Percentiles rank a stretch among this genome's conserved stretches.
phyloP scores from a whole-genome alignment of 176 grass and related monocot species.

The Bromus sterilis region DNA sequence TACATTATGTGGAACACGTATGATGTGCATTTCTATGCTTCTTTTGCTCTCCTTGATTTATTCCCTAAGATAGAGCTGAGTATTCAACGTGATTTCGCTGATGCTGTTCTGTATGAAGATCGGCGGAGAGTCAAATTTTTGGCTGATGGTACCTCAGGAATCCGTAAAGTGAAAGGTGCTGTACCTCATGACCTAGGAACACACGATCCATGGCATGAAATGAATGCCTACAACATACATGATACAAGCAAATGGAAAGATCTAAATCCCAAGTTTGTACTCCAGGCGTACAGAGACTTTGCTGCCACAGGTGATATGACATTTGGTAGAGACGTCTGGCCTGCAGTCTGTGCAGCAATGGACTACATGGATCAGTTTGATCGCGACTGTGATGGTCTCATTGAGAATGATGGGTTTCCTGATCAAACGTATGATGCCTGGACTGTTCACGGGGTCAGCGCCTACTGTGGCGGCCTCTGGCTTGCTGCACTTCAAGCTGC shows the following conservation, averaged over 20 bases:
- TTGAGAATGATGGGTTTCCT: conserved; percentile 98
- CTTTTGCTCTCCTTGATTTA: conserved; percentile 91
- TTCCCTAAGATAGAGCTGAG: conserved; percentile 95
- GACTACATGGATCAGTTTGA: conserved; percentile 95
- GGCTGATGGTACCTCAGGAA: conserved; percentile 74
- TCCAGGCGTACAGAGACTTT: conserved; percentile 95
- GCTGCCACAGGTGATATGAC: conserved; percentile 78
- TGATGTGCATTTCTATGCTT: conserved; percentile 99
- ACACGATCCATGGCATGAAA: conserved; percentile 95
- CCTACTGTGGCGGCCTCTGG: conserved; percentile 88
- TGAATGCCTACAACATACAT: conserved; percentile 98
- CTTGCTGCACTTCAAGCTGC: conserved; percentile 94
- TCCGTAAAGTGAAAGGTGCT: conserved; percentile 82
- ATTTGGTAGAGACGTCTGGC: conserved; percentile 86
- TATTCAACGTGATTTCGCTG: conserved; percentile 91
- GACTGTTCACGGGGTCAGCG: conserved; percentile 93
- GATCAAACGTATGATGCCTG: conserved; percentile 99
- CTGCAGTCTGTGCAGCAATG: conserved; percentile 76
- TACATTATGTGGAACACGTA: conserved; percentile 99
- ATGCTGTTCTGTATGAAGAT: conserved; percentile 85
- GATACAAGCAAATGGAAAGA: conserved; percentile 99
- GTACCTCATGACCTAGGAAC: conserved; percentile 98
- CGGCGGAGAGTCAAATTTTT: conserved; percentile 79
- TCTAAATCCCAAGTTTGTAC: conserved; percentile 97
- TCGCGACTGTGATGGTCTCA: conserved; percentile 71